Conservation (phyloP, 169 alveolate genomes). For the Plasmodium chabaudi region DNA sequence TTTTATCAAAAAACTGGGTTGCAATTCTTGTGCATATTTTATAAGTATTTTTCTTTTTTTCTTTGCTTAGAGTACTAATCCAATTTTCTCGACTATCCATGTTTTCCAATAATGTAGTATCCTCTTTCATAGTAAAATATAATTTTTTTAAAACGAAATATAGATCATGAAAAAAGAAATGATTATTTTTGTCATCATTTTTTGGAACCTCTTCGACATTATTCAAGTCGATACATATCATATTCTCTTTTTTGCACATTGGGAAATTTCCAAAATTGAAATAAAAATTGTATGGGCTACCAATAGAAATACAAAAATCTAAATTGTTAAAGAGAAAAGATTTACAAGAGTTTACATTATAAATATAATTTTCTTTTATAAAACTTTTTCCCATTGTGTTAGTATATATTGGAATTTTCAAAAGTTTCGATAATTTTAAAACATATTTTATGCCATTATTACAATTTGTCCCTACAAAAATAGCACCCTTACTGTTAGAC, state of each 20-base stretch:
- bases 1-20: not conserved
- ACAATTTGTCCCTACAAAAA: slow-evolving; percentile 64
- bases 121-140: slow-evolving; percentile 20
- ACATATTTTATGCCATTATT: slow-evolving; percentile 60
- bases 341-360: slow-evolving; percentile 63
- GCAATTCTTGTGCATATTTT: slow-evolving; percentile 14
- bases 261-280: slow-evolving; percentile 66
- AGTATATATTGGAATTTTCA: slow-evolving; percentile 50
- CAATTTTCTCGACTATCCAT: slow-evolving; percentile 27
- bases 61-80: slow-evolving; percentile 4
- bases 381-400: slow-evolving; percentile 55
- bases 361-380: slow-evolving; percentile 57
- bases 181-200: not conserved
- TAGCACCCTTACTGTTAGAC: slow-evolving; percentile 47
- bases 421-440: slow-evolving; percentile 27
- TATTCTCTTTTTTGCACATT: slow-evolving; percentile 39
- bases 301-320: slow-evolving; percentile 52
- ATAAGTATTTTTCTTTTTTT: slow-evolving; percentile 30
- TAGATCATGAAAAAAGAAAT: slow-evolving; percentile 47
- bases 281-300: slow-evolving; percentile 58
- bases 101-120: not conserved
- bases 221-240: slow-evolving; percentile 57
- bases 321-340: slow-evolving; percentile 56
- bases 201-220: slow-evolving; percentile 1
- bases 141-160: slow-evolving; percentile 27